A percentile compares a stretch with the other conserved stretches of the same genome.
These are phyloP conservation scores for Neurospora sp. DNA, from an alignment of 495 filamentous ascomycete species.

Conservation along the genomic window DNA sequence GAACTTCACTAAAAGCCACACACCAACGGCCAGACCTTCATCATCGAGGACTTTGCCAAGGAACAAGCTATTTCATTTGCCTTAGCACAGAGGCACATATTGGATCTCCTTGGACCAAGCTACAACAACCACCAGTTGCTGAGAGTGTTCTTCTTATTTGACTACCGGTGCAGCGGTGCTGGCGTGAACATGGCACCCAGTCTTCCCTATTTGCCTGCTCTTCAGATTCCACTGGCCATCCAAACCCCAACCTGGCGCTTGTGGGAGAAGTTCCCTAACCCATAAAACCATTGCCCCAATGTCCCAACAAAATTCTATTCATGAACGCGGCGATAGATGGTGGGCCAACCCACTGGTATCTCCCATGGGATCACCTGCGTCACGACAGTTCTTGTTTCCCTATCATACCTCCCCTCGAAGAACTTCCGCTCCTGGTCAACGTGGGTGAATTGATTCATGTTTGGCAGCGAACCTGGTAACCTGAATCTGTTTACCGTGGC, in stretches of 20 bases:
- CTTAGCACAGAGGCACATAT: too few species aligned
- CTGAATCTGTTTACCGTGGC: not conserved
- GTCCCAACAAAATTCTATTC: not conserved
- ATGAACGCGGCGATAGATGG: not conserved
- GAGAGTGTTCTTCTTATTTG: not conserved
- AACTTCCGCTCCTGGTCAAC: not conserved
- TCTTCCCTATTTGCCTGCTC: not conserved
- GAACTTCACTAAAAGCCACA: too few species aligned
- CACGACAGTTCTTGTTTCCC: not conserved
- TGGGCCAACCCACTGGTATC: not conserved
- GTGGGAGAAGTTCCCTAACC: not conserved
- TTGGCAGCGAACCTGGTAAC: not conserved
- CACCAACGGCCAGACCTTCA: too few species aligned
- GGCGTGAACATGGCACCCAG: not conserved
- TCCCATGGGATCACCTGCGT: not conserved
- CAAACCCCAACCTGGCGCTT: not conserved
- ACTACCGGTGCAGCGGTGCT: too few species aligned
- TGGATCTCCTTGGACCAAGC: too few species aligned
- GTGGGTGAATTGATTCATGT: accelerated
- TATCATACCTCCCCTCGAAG: not conserved
- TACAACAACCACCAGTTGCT: not conserved
- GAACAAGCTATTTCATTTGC: too few species aligned
- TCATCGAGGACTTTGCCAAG: too few species aligned
- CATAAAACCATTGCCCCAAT: not conserved
- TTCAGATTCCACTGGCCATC: not conserved